Base-by-base conservation (phyloP, 345 rosid species). In the Populus ilicifolia region DNA sequence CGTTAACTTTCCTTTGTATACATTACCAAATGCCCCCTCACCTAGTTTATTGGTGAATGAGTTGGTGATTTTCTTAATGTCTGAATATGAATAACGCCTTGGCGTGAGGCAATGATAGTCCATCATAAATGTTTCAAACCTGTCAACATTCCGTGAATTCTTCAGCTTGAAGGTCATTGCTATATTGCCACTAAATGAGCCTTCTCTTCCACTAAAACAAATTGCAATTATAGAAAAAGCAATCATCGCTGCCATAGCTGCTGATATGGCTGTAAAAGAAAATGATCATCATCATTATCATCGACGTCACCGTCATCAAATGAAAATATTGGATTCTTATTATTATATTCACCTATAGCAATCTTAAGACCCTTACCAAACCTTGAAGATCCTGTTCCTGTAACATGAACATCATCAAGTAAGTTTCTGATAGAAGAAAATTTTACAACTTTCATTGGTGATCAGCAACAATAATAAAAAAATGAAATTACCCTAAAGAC, bases 21-120 rank as follows among this genome's bases (percentile, higher is more conserved):
- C 87, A n/a, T 48, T 62, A 5, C 82, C 85, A 36, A 70, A 82
- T 2, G 84, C 84, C 17, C 87, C 89, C 17, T 76, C 43, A 4
- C 89, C 87, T 8, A 86, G 30, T 44, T 72, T 86, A 10, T 70
- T 0, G 0, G 1, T 14, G 46, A 86, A 84, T 25, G 76, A 68
- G 14, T 65, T 70, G 10, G 87, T 84, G 65, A 86, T 84, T 64
- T 77, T 84, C 64, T 68, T 76, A 38, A 86, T 43, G 2, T 80
- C 78, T 44, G 67, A 56, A 48, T 75, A 84, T 2, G 8, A 67
- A 23, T 63, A 80, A 17, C 72, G 27, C 10, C 70, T 61, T 3
- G 81, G 87, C 20, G 73, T 59, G 5, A 71, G 78, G 17, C 70
- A 65, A 17, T 54, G 68, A 5, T 61, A 43, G 17, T 66, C 50